Conservation (phyloP, 1,284 basidiomycete genomes). For the Austropuccinia psidii region DNA sequence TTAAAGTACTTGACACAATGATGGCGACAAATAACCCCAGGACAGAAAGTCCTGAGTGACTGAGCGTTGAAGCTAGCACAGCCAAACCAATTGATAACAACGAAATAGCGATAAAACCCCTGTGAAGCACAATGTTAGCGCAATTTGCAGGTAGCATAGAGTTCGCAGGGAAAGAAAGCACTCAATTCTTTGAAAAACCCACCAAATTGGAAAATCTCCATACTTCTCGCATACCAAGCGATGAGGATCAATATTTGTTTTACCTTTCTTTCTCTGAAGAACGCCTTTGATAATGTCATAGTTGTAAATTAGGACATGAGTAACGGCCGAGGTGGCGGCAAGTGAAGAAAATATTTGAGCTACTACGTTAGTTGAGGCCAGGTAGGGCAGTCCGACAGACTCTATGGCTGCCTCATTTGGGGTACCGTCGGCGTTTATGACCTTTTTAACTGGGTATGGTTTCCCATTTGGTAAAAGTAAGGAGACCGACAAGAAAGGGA, state of each 20-base stretch:
- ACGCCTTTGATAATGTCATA: neutral
- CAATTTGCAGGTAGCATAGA: neutral
- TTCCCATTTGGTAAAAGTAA: neutral
- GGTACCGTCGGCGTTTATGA: constrained; percentile 8
- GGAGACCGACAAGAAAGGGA: constrained; percentile 17
- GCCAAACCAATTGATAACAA: neutral
- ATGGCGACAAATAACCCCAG: neutral
- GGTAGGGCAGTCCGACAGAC: constrained; percentile 3
- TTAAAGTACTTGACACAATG: neutral
- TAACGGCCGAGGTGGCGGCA: neutral
- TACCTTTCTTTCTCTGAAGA: neutral
- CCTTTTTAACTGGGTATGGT: constrained; percentile 8
- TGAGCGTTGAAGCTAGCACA: neutral
- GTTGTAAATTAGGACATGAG: constrained; percentile 8
- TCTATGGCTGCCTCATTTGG: neutral
- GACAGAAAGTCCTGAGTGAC: neutral
- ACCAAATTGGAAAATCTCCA: constrained; percentile 19
- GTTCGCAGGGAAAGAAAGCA: neutral
- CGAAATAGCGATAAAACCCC: neutral
- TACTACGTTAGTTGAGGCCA: neutral
- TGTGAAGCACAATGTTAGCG: neutral
- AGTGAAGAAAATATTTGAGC: constrained; percentile 7
- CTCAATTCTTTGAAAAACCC: neutral
- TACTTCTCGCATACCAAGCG: constrained; percentile 16
- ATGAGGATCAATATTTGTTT: constrained; percentile 5